A percentile compares a stretch with the other conserved stretches of the same genome.
Evolutionary conservation across 768 basidiomycete species (phyloP).

Genomic region (Lactifluus piperatus): DNA sequence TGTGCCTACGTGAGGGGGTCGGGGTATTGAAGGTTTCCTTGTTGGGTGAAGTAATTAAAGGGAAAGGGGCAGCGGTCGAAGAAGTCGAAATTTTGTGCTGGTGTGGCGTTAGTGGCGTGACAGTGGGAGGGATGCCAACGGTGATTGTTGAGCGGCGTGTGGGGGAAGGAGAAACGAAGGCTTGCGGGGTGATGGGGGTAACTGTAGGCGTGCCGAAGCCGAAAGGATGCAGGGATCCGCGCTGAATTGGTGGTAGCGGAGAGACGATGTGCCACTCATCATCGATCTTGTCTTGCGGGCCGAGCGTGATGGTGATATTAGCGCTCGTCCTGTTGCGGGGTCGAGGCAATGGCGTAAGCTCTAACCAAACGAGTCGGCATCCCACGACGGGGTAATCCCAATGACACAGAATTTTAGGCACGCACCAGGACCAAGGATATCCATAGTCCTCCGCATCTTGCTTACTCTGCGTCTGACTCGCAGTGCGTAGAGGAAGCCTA

Average conservation of each 20-base stretch:
- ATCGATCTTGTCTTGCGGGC: not conserved
- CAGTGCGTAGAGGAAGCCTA: not conserved
- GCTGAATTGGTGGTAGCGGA: not conserved
- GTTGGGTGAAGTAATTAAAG: not conserved
- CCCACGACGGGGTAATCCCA: not conserved
- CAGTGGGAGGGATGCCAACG: not conserved
- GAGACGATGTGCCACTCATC: not conserved
- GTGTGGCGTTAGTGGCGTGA: not conserved
- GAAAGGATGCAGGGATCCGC: not conserved
- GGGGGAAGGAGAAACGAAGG: not conserved
- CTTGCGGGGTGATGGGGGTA: not conserved
- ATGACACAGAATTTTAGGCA: not conserved
- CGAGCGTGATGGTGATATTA: not conserved
- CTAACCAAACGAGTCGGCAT: not conserved
- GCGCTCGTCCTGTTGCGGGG: not conserved
- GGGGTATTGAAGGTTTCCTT: not conserved
- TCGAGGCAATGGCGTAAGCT: not conserved
- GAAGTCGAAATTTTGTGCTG: not conserved
- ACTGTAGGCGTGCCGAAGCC: not conserved
- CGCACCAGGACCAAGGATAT: conserved; percentile 13
- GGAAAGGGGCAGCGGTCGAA: not conserved
- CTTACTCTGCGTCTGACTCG: conserved; percentile 7
- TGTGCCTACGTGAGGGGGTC: not conserved
- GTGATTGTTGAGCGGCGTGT: not conserved
- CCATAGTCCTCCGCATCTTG: not conserved